Conservation (phyloP, 2,329 filamentous ascomycete species). For the Cercospora beticola region DNA sequence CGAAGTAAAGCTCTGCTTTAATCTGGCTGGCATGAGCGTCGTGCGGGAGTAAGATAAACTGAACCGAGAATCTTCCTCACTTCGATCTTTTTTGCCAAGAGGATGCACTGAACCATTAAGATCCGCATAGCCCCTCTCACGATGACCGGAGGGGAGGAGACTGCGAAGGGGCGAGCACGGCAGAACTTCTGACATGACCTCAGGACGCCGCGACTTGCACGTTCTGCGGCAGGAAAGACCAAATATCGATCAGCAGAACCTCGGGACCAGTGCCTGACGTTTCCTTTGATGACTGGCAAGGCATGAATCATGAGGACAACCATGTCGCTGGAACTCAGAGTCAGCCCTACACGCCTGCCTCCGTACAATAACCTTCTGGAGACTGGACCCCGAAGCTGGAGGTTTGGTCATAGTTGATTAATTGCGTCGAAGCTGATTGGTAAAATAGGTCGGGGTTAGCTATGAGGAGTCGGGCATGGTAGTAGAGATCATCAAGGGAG, state of each 20-base stretch:
- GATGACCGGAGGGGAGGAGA: not conserved
- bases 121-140: not conserved
- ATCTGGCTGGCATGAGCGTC: not conserved
- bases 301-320: not conserved
- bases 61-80: not conserved
- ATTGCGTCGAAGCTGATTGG: not conserved
- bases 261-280: not conserved
- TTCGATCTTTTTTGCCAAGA: not conserved
- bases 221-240: not conserved
- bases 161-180: not conserved
- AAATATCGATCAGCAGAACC: too few species aligned
- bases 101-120: not conserved
- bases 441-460: not conserved
- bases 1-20: not conserved
- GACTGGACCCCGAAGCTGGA: not conserved
- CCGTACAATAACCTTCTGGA: not conserved
- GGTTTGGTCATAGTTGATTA: not conserved
- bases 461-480: not conserved
- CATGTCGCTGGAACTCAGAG: not conserved
- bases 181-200: not conserved
- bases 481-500: not conserved
- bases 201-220: not conserved
- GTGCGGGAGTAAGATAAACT: not conserved
- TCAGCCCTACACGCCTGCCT: not conserved
- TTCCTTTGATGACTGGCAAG: not conserved